A percentile compares a stretch with the other conserved stretches of the same genome.
Evolutionary conservation across 495 filamentous ascomycete genomes (phyloP).

Genomic region (Penicillium angulare): DNA sequence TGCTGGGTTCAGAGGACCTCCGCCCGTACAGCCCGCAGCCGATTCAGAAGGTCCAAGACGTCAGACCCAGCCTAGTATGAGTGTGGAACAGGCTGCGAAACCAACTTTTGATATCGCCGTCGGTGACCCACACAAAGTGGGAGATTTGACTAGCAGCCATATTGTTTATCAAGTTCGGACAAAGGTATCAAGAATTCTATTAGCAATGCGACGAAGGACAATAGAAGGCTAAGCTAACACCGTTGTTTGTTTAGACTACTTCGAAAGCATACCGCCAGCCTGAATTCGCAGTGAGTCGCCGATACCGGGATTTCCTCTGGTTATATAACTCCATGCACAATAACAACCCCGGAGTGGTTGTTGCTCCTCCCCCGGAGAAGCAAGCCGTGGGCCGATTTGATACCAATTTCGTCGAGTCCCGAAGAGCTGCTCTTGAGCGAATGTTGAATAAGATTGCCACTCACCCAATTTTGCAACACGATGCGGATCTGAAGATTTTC

Average conservation of each 20-base stretch:
- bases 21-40: constrained; percentile 68
- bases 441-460: constrained; percentile 95
- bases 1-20: constrained; percentile 61
- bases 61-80: constrained; percentile 76
- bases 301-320: constrained; percentile 97
- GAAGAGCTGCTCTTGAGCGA: constrained; percentile 85
- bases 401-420: constrained; percentile 91
- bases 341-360: constrained; percentile 92
- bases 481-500: constrained; percentile 92
- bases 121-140: constrained; percentile 96
- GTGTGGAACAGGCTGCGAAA: constrained; percentile 84
- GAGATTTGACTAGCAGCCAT: constrained; percentile 93
- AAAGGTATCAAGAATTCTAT: too few relatives aligned
- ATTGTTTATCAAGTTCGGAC: constrained; percentile 96
- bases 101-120: constrained; percentile 90
- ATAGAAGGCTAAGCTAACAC: background rate
- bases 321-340: constrained; percentile 90
- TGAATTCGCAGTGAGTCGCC: constrained; percentile 87
- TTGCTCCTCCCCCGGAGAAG: constrained; percentile 96
- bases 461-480: constrained; percentile 89
- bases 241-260: constrained; percentile 65
- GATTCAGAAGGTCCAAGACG: constrained; percentile 46
- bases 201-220: background rate
- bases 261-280: constrained; percentile 91
- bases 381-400: constrained; percentile 96